phyloP scores from a whole-genome alignment of 768 basidiomycete species.

The Hygrocybe punicea region DNA sequence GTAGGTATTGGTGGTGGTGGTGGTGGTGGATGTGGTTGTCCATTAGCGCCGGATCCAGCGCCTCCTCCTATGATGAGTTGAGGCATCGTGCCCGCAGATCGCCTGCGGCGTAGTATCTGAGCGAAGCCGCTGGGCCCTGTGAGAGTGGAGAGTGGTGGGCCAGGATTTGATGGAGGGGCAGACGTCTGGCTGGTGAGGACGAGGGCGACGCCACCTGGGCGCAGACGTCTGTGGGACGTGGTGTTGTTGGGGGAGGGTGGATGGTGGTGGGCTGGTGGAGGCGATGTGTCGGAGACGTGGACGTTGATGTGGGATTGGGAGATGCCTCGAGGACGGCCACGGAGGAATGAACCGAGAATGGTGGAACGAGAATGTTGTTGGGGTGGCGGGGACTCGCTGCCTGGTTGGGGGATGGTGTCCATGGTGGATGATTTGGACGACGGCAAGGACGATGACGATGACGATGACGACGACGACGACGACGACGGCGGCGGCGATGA shows the following conservation, averaged over 20 bases:
- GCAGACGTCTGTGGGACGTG: slow-evolving; percentile 37
- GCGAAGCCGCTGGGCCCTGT: slow-evolving; percentile 39
- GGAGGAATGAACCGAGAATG: slow-evolving; percentile 70
- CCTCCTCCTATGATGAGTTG: slow-evolving; percentile 12
- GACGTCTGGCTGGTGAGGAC: slow-evolving; percentile 31
- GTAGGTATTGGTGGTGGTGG: slow-evolving; percentile 7
- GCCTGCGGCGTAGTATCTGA: slow-evolving; percentile 63
- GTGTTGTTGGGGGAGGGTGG: slow-evolving; percentile 29
- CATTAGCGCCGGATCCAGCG: slow-evolving; percentile 6
- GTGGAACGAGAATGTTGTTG: slow-evolving; percentile 42
- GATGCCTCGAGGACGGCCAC: slow-evolving; percentile 63
- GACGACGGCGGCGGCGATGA: no score
- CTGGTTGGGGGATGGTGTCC: not conserved
- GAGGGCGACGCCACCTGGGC: slow-evolving; percentile 29
- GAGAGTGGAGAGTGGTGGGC: slow-evolving; percentile 14
- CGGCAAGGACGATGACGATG: no score
- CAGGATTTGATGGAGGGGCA: slow-evolving; percentile 30
- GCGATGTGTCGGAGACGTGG: slow-evolving; percentile 37
- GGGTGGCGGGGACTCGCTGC: not conserved
- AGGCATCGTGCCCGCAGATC: slow-evolving; percentile 57
- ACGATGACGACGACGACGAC: no score
- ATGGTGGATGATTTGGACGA: no score
- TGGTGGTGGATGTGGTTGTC: not conserved
- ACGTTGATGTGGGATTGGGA: slow-evolving; percentile 57
- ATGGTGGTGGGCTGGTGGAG: slow-evolving; percentile 38